phyloP scores from a whole-genome alignment of 164 flowering plant genomes.

The Tetracentron sinense region DNA sequence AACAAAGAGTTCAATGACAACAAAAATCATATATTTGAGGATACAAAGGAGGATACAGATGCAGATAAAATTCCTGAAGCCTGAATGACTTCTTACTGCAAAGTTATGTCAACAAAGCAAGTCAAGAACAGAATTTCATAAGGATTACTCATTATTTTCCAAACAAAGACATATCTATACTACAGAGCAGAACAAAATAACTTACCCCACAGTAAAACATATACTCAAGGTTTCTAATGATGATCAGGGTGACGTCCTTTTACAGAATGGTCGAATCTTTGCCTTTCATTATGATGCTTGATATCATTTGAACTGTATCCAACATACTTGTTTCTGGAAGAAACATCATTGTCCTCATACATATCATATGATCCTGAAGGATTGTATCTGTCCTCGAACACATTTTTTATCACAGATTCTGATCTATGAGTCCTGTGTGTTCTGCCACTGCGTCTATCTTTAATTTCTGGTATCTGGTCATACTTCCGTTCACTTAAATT shows the following conservation, averaged over 20 bases:
- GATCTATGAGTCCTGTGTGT: slow-evolving; percentile 18
- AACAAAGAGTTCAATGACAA: slow-evolving; percentile 1
- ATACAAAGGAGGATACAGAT: slow-evolving; percentile 90
- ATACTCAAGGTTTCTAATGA: slow-evolving; percentile 5
- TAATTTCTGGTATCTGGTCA: slow-evolving; percentile 21
- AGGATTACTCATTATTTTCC: slow-evolving; percentile 6
- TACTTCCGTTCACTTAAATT: slow-evolving; percentile 15
- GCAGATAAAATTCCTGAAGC: slow-evolving; percentile 47
- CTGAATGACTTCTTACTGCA: slow-evolving; percentile 69
- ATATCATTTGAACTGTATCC: slow-evolving; percentile 5
- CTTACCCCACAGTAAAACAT: slow-evolving; percentile 24
- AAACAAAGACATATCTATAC: neutral
- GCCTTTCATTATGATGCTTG: slow-evolving; percentile 9
- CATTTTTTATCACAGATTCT: slow-evolving; percentile 17
- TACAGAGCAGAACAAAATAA: slow-evolving; percentile 7
- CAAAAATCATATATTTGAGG: slow-evolving; percentile 36
- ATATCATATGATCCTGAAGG: slow-evolving; percentile 47
- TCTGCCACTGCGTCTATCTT: slow-evolving; percentile 25
- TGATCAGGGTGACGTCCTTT: slow-evolving; percentile 2
- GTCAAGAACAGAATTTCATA: slow-evolving; percentile 24
- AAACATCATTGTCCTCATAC: slow-evolving; percentile 24
- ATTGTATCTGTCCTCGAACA: slow-evolving; percentile 78
- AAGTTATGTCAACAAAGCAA: slow-evolving; percentile 28
- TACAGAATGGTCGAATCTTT: slow-evolving; percentile 3
- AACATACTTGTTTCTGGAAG: slow-evolving; percentile 18